phyloP scores from a whole-genome alignment of 371 early-diverging fungal species.

The Rhizopus delemar region DNA sequence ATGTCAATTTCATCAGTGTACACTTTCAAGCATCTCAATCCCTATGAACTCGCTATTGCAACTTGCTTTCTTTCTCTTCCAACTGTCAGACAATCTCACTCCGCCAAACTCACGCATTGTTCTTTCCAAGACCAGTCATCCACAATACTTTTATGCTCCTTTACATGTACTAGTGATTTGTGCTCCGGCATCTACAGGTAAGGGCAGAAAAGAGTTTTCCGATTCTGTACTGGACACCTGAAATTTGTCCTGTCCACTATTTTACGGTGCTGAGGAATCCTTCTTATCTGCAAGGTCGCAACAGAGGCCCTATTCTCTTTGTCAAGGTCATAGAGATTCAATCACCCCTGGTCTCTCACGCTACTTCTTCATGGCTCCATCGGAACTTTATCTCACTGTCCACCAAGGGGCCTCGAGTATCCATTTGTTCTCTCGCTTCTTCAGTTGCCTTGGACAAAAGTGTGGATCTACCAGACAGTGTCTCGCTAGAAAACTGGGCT shows the following conservation, averaged over 20 bases:
- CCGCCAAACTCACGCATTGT: too few species aligned
- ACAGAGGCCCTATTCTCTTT: background rate
- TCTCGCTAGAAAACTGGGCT: slow-evolving; percentile 22
- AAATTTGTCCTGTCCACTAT: background rate
- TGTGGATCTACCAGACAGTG: slow-evolving; percentile 11
- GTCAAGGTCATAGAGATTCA: background rate
- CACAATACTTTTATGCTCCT: too few species aligned
- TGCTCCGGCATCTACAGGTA: too few species aligned
- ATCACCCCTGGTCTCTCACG: background rate
- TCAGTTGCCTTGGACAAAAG: slow-evolving; percentile 6
- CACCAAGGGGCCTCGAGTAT: slow-evolving; percentile 6
- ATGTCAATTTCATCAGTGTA: too few species aligned
- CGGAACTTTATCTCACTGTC: slow-evolving; percentile 5
- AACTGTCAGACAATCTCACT: too few species aligned
- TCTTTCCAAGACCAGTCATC: too few species aligned
- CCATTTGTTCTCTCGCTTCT: slow-evolving; percentile 15
- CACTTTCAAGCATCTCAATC: too few species aligned
- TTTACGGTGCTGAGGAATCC: slow-evolving; percentile 5
- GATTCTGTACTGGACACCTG: too few species aligned
- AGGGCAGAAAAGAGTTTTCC: too few species aligned
- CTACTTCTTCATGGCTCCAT: slow-evolving; percentile 13
- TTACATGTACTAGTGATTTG: too few species aligned
- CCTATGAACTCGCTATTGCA: too few species aligned
- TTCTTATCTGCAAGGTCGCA: background rate
- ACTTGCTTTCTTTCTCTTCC: too few species aligned